Evolutionary conservation across 371 early-diverging fungal genomes (phyloP), one percentile per base, ranked within the genome.

Genomic region (Rhizopus microsporus): DNA sequence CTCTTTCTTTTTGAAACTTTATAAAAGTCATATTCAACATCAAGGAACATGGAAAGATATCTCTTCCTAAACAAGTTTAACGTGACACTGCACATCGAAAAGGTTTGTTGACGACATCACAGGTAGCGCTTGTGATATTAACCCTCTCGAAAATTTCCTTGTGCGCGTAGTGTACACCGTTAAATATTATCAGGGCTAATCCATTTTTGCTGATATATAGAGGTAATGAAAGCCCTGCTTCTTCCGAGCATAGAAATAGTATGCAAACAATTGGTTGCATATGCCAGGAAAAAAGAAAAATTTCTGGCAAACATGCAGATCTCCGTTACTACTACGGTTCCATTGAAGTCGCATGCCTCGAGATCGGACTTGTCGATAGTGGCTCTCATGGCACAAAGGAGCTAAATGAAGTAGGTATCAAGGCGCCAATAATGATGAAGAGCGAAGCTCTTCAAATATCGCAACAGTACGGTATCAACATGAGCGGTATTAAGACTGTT

Each of bases 361-460:
- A 55, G 56, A 32, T 55, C 56, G 56, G 56, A 55, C 56, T 55
- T 55, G 56, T 29, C 56, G 46, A 55, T 55, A 46, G 47, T 55
- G 46, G 56, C 17, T 55, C 56, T 46, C 56, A 46, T 55, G 45
- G 56, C 56, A 55, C 56, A 55, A 55, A 55, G 56, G 56, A 55
- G 47, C 56, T 55, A 44, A 55, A 46, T 46, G 56, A 55, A 55
- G 56, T 17, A 46, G 56, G 47, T 15, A 55, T 55, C 54, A 55
- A 55, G 47, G 37, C 46, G 56, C 47, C 56, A 55, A 55, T 34
- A 54, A 55, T 55, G 56, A 55, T 46, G 47, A 55, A 55, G 56
- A 55, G 46, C 56, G 45, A 46, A 34, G 47, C 56, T 55, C 56
- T 55, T 55, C 46, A 55, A 46, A 55, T 55, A 55, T 55, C 56